Base-by-base conservation (phyloP, 257 asterid species). In the Verbascum thapsus region DNA sequence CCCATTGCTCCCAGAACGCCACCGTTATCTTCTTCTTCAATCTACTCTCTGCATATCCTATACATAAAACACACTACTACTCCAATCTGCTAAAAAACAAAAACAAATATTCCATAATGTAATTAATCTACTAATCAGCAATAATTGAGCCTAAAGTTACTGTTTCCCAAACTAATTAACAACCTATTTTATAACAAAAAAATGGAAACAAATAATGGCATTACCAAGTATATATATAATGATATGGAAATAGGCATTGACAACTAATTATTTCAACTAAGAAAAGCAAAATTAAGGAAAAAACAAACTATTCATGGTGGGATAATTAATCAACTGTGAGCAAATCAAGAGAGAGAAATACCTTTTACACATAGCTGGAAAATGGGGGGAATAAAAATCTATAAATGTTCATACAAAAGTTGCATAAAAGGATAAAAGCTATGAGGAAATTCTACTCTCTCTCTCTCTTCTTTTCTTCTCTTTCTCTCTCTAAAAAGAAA, bases 21-120 rank as follows among this genome's bases (percentile, higher is more conserved):
- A 30, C 76, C 66, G 60, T 58, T 54, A n/a, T n/a, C n/a, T n/a
- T n/a, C n/a, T 71, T 69, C 80, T 68, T 81, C 83, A 85, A 80
- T 87, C 84, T 75, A 78, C 81, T 76, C 71, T 66, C 75, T 68
- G 82, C 88, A 78, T 81, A 83, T 48, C 81, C 87, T 69, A 75
- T 55, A 68, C 79, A 77, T n/a, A 75, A 75, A n/a, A 56, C 80
- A 72, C 66, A 58, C 64, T n/a, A n/a, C n/a, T n/a, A 68, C 53
- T 43, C 83, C 80, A 78, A 72, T 79, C 94, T 85, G 84, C 64
- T 5, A 41, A 26, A 53, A 4, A 38, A 23, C n/a, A n/a, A n/a
- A n/a, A n/a, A n/a, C n/a, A n/a, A n/a, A n/a, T n/a, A n/a, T 10
- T 13, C 3, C 71, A 49, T 44, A 49, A 30, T 47, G 69, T 53